Evolutionary conservation across 2,329 filamentous ascomycete species (phyloP).

Genomic region (Ophiostoma pallidulum): DNA sequence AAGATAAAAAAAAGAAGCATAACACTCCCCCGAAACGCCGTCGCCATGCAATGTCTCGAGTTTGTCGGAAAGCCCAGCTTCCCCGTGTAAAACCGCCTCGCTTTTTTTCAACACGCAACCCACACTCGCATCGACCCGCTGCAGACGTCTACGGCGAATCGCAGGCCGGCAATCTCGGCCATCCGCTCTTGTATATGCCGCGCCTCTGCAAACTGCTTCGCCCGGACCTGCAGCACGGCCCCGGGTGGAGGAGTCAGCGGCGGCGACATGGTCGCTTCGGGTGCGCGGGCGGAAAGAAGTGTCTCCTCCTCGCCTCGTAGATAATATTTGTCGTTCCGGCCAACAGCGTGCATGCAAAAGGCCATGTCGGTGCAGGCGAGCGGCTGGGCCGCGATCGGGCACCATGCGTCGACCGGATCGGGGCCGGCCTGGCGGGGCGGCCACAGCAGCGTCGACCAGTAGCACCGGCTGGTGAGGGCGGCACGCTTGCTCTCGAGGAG

Average conservation of each 20-base stretch:
- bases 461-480: not conserved
- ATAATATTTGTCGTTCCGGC: too few relatives aligned
- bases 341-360: slow-evolving; percentile 9
- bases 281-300: not conserved
- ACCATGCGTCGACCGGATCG: slow-evolving; percentile 6
- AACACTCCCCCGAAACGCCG: too few relatives aligned
- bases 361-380: slow-evolving; percentile 11
- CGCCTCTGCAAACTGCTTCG: slow-evolving; percentile 2
- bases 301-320: not conserved
- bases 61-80: too few relatives aligned
- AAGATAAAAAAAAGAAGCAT: too few relatives aligned
- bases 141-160: slow-evolving; percentile 14
- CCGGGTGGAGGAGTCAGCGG: not conserved
- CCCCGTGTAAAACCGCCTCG: too few relatives aligned
- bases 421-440: not conserved
- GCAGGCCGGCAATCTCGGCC: slow-evolving; percentile 4
- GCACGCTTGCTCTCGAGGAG: not conserved
- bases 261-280: slow-evolving; percentile 1
- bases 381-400: slow-evolving; percentile 10
- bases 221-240: not conserved
- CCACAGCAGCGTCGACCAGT: not conserved
- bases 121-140: slow-evolving; percentile 9
- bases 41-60: too few relatives aligned
- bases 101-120: slow-evolving; percentile 2
- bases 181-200: slow-evolving; percentile 1